A percentile compares a stretch with the other conserved stretches of the same genome.
Conservation (phyloP, 768 basidiomycete species). For the Boletus sensibilis region DNA sequence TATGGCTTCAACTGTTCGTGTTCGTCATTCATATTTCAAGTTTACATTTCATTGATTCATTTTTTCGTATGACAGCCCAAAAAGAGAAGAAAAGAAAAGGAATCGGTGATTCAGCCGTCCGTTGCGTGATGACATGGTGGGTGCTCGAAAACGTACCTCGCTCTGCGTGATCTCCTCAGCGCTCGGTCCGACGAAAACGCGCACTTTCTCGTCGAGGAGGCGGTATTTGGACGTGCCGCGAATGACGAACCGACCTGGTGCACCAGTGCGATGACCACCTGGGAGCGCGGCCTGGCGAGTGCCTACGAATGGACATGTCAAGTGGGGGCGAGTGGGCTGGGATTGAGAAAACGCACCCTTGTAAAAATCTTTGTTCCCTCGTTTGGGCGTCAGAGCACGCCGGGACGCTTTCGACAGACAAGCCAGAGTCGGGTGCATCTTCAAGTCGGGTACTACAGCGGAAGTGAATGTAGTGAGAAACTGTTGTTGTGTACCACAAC, state of each 20-base stretch:
- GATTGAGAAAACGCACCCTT: conserved; percentile 60
- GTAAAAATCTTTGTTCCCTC: conserved; percentile 95
- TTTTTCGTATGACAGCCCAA: neutral
- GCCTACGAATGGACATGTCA: conserved; percentile 42
- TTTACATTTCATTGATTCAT: neutral
- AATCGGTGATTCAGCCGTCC: neutral
- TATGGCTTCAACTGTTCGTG: conserved; percentile 27
- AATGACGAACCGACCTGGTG: conserved; percentile 82
- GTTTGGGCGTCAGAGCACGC: conserved; percentile 77
- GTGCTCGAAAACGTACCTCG: conserved; percentile 42
- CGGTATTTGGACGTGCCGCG: conserved; percentile 78
- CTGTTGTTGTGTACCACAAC: neutral
- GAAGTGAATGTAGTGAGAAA: neutral
- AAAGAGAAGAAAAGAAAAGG: neutral
- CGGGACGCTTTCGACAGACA: conserved; percentile 82
- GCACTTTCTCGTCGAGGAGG: conserved; percentile 77
- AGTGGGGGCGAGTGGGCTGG: neutral
- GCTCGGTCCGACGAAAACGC: conserved; percentile 81
- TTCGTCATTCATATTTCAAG: neutral
- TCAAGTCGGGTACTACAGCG: neutral
- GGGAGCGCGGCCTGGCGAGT: conserved; percentile 82
- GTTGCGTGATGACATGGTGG: neutral
- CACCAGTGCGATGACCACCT: conserved; percentile 83
- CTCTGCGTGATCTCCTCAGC: conserved; percentile 58
- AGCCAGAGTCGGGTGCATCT: conserved; percentile 69